These are phyloP conservation scores for Zymoseptoria ardabiliae DNA, from an alignment of 2,329 filamentous ascomycete genomes.

Conservation along the genomic window DNA sequence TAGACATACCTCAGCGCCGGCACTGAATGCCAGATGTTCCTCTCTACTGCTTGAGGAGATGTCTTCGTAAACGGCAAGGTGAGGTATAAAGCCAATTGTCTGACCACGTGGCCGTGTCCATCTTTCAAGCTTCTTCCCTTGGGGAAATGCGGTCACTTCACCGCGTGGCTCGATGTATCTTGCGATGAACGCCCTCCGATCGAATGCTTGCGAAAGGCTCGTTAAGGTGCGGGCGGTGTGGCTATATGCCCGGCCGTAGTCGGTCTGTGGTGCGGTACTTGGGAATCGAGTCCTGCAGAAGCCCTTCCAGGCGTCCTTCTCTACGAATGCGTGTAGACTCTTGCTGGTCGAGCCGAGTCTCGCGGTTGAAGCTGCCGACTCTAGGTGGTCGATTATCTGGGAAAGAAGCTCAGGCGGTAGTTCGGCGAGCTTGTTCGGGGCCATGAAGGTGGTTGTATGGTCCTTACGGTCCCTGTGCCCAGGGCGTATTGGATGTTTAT, in stretches of 20 bases:
- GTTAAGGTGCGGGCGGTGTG: slow-evolving; percentile 49
- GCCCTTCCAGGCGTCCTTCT: slow-evolving; percentile 40
- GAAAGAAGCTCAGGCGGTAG: slow-evolving; percentile 35
- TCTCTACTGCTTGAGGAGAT: slow-evolving; percentile 35
- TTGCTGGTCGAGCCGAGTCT: slow-evolving; percentile 41
- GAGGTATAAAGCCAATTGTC: slow-evolving; percentile 54
- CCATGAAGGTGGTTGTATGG: neutral
- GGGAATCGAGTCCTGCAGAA: slow-evolving; percentile 46
- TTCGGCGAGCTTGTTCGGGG: slow-evolving; percentile 22
- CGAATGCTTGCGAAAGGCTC: slow-evolving; percentile 50
- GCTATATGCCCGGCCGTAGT: slow-evolving; percentile 35
- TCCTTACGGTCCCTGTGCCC: too few relatives aligned
- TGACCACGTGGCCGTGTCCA: slow-evolving; percentile 39
- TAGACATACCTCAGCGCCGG: slow-evolving; percentile 49
- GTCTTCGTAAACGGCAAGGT: slow-evolving; percentile 26
- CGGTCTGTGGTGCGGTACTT: slow-evolving; percentile 25
- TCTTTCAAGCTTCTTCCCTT: slow-evolving; percentile 22
- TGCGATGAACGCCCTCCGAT: slow-evolving; percentile 49
- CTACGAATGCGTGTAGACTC: slow-evolving; percentile 39
- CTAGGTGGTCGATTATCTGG: slow-evolving; percentile 34
- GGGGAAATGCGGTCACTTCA: slow-evolving; percentile 29
- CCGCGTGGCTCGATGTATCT: slow-evolving; percentile 43
- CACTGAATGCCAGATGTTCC: slow-evolving; percentile 54
- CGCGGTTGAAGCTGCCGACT: slow-evolving; percentile 39
- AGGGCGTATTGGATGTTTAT: too few relatives aligned